Base-by-base conservation (phyloP, 257 asterid genomes). In the Scutellaria baicalensis region DNA sequence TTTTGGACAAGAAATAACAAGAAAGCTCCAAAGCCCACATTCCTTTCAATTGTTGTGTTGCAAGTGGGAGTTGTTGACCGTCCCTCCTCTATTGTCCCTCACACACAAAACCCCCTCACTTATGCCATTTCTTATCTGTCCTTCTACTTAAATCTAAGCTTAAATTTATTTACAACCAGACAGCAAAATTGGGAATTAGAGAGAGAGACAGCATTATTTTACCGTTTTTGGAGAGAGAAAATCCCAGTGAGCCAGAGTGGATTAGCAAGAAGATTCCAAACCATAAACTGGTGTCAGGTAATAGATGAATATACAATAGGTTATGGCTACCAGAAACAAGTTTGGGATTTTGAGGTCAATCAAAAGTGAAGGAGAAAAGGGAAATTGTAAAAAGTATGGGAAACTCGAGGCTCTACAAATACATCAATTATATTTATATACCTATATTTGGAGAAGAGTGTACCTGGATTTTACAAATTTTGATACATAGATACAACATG, bases 31-130 rank as follows among this genome's bases (percentile, higher is more conserved):
- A 75, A 43, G 33, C 75, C 81, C 78, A 84, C 50, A 81, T 76
- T 72, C 74, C 72, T 69, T 64, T 64, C 51, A 49, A 66, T 79
- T 79, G 86, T 74, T 83, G 79, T 59, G 62, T 70, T 66, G 83
- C 80, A 36, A 77, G 91, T 85, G 87, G 93, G 90, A 87, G 93
- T 85, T 79, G 96, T 86, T 89, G 84, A 83, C 77, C 86, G 71
- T 45, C 84, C 62, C 69, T 66, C 77, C 50, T 61, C 66, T 36
- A 38, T 78, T 78, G 82, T 74, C 84, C 76, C 61, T 64, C 68
- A 39, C 69, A 68, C 75, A 66, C 76, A 72, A 65, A 66, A 67
- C 20, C 50, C 17, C 69, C 58, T 55, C 52, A 59, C 35, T 20
- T 36, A 21, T 1, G 3, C 11, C 4, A n/a, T 11, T 45, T 33